Evolutionary conservation across 805 yeast species (phyloP).

Genomic region (Metschnikowia reukaufii): DNA sequence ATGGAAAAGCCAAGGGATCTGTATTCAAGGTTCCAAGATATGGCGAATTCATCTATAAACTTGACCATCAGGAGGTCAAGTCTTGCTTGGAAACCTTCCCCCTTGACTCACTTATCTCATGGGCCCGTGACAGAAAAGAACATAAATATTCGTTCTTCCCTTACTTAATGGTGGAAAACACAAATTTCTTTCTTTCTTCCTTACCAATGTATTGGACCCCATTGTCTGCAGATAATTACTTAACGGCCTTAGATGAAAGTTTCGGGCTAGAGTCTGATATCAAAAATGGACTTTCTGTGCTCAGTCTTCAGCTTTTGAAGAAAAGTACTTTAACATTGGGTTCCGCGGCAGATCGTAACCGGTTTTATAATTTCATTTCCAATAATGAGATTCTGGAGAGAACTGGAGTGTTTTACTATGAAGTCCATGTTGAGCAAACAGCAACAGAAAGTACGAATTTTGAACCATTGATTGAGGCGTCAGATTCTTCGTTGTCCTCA

Average conservation of each 20-base stretch:
- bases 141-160: constrained; percentile 27
- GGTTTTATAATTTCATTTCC: constrained; percentile 38
- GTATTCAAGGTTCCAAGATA: constrained; percentile 13
- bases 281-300: constrained; percentile 31
- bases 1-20: constrained; percentile 5
- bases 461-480: constrained; percentile 34
- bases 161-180: constrained; percentile 28
- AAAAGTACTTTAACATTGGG: not conserved
- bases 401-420: constrained; percentile 43
- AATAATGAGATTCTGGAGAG: constrained; percentile 34
- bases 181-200: constrained; percentile 27
- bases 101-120: constrained; percentile 13
- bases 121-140: constrained; percentile 17
- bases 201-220: constrained; percentile 44
- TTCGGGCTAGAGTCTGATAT: constrained; percentile 28
- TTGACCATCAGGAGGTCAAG: constrained; percentile 1
- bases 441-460: constrained; percentile 31
- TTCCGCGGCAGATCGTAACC: constrained; percentile 9
- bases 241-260: constrained; percentile 24
- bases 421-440: constrained; percentile 37
- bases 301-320: constrained; percentile 23
- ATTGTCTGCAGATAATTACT: constrained; percentile 27
- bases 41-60: constrained; percentile 16
- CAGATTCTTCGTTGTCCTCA: constrained; percentile 36
- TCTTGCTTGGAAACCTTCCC: constrained; percentile 5